These are phyloP conservation scores for Cystobasidium sp. DNA, from an alignment of 1,284 basidiomycete genomes.

Conservation along the genomic window DNA sequence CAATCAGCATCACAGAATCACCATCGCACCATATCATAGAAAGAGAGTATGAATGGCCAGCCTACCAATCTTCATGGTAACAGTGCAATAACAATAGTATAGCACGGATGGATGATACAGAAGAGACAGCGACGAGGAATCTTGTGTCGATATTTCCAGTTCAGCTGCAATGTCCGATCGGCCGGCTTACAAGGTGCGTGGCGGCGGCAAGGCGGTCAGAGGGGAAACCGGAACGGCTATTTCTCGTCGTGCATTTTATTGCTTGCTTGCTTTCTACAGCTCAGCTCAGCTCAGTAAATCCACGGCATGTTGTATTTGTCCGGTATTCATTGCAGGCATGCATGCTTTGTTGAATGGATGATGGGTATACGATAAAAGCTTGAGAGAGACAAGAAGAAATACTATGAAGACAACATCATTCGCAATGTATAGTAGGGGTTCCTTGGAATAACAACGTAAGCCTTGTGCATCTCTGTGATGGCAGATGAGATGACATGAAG, in stretches of 20 bases:
- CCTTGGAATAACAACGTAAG: no score
- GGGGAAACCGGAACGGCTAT: not conserved
- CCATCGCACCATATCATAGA: not conserved
- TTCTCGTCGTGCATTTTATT: not conserved
- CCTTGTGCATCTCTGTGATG: no score
- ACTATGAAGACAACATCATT: not conserved
- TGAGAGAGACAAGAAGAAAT: not conserved
- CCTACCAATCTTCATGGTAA: constrained; percentile 20
- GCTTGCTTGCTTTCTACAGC: not conserved
- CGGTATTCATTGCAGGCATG: not conserved
- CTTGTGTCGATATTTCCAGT: not conserved
- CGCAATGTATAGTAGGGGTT: not conserved
- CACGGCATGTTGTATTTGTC: not conserved
- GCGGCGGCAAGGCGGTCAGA: constrained; percentile 1
- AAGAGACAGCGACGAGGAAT: no score
- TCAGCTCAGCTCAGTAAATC: not conserved
- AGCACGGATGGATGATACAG: no score
- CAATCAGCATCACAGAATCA: not conserved
- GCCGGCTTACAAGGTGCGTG: not conserved
- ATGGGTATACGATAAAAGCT: not conserved
- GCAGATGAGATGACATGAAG: no score
- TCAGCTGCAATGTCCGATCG: constrained; percentile 4
- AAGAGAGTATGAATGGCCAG: not conserved
- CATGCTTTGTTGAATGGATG: not conserved
- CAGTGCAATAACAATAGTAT: no score